Conservation (phyloP, 306 rosid genomes). For the Oemleria cerasiformis region DNA sequence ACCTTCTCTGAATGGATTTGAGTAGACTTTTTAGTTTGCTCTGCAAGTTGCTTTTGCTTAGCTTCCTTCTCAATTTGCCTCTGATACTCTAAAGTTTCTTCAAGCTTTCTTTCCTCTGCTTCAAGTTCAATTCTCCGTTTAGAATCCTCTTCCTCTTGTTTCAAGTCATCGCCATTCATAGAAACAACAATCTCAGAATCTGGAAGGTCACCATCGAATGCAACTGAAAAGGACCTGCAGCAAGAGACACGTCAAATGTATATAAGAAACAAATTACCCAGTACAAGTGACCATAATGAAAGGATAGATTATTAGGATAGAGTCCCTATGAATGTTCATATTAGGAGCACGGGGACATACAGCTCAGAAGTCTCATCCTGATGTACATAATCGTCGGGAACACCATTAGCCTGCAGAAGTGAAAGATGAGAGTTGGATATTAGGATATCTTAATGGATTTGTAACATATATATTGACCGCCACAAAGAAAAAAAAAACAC, state of each 20-base stretch:
- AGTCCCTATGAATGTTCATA: constrained; percentile 1
- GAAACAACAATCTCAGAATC: constrained; percentile 51
- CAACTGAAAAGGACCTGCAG: constrained; percentile 59
- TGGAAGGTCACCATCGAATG: constrained; percentile 47
- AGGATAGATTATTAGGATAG: constrained; percentile 15
- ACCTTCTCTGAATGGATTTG: constrained; percentile 41
- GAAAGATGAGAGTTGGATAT: constrained; percentile 9
- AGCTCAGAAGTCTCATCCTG: constrained; percentile 43
- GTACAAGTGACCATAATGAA: constrained; percentile 20
- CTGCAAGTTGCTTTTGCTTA: constrained; percentile 87
- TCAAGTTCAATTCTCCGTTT: constrained; percentile 77
- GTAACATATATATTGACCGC: constrained; percentile 4
- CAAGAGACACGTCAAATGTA: constrained; percentile 25
- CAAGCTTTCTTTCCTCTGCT: constrained; percentile 90
- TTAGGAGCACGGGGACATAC: constrained; percentile 32
- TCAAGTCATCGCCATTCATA: constrained; percentile 47
- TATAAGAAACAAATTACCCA: constrained; percentile 14
- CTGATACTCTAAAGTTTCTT: constrained; percentile 89
- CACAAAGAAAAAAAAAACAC: constrained; percentile 29
- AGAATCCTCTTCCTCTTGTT: constrained; percentile 70
- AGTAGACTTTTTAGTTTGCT: constrained; percentile 69
- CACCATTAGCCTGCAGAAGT: constrained; percentile 53
- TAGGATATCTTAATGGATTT: constrained; percentile 25
- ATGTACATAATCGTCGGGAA: constrained; percentile 41
- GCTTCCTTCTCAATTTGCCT: constrained; percentile 88